A percentile compares a stretch with the other conserved stretches of the same genome.
Evolutionary conservation across 228 moss, liverwort and hornwort genomes (phyloP).

Genomic region (Sphagnum magellanicum): DNA sequence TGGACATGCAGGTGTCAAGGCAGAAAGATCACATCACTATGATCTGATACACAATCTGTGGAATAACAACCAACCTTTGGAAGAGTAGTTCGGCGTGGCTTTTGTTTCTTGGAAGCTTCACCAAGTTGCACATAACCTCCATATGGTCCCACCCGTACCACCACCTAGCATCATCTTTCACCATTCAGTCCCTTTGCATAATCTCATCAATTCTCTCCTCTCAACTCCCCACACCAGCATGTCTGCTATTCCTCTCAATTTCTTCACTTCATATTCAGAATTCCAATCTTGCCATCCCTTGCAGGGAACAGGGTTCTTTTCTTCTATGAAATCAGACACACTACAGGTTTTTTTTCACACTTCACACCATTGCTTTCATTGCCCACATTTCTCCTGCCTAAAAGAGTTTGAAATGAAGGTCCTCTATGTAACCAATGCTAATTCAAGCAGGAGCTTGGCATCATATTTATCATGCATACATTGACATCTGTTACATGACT

Average conservation of each 20-base stretch:
- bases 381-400: not conserved
- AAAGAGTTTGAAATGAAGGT: not conserved
- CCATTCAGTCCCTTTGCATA: not conserved
- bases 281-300: too few species aligned
- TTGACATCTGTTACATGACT: too few species aligned
- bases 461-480: too few species aligned
- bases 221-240: not conserved
- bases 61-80: constrained; percentile 51
- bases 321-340: too few species aligned
- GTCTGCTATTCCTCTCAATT: not conserved
- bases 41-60: not conserved
- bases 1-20: not conserved
- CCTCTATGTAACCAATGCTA: not conserved
- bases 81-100: constrained; percentile 73
- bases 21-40: not conserved
- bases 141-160: constrained; percentile 72
- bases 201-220: not conserved
- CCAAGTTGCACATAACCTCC: constrained; percentile 88
- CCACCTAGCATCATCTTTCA: constrained; percentile 36
- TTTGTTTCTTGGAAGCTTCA: constrained; percentile 64
- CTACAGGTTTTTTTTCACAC: too few species aligned
- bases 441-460: not conserved
- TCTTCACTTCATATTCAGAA: not conserved
- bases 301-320: too few species aligned
- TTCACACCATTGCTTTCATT: not conserved